A percentile compares a stretch with the other conserved stretches of the same genome.
These are phyloP conservation scores for Harringtonia aguacate DNA, from an alignment of 2,329 filamentous ascomycete species.

Conservation along the genomic window DNA sequence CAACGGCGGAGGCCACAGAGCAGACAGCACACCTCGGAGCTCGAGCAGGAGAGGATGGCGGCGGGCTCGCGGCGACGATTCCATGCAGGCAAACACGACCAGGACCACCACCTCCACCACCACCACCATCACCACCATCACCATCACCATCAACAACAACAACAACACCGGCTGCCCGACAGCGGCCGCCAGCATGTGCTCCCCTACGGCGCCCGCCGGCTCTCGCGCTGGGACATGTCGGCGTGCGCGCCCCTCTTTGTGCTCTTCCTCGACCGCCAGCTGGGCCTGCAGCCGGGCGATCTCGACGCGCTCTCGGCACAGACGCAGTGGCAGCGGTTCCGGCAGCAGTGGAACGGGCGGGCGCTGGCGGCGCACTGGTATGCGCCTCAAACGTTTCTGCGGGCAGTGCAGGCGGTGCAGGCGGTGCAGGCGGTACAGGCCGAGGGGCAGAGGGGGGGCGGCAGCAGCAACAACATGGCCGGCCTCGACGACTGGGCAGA, in stretches of 20 bases:
- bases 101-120: background rate
- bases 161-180: conserved; percentile 24
- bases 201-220: conserved; percentile 53
- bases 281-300: conserved; percentile 56
- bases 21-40: too few relatives aligned
- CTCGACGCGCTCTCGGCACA: conserved; percentile 65
- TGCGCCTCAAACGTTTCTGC: conserved; percentile 57
- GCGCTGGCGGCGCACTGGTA: conserved; percentile 91
- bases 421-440: background rate
- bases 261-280: conserved; percentile 82
- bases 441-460: too few relatives aligned
- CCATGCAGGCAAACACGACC: too few relatives aligned
- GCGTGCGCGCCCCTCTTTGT: conserved; percentile 63
- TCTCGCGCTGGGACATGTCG: conserved; percentile 60
- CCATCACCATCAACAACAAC: too few relatives aligned
- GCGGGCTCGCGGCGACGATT: too few relatives aligned
- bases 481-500: too few relatives aligned
- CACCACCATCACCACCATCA: background rate
- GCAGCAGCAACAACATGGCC: too few relatives aligned
- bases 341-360: conserved; percentile 82
- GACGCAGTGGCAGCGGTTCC: conserved; percentile 89
- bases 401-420: background rate
- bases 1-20: too few relatives aligned
- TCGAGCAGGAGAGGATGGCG: too few relatives aligned
- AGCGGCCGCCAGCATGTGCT: conserved; percentile 28